Evolutionary conservation across 2,329 filamentous ascomycete genomes (phyloP).

Genomic region (Juglanconis sp.): DNA sequence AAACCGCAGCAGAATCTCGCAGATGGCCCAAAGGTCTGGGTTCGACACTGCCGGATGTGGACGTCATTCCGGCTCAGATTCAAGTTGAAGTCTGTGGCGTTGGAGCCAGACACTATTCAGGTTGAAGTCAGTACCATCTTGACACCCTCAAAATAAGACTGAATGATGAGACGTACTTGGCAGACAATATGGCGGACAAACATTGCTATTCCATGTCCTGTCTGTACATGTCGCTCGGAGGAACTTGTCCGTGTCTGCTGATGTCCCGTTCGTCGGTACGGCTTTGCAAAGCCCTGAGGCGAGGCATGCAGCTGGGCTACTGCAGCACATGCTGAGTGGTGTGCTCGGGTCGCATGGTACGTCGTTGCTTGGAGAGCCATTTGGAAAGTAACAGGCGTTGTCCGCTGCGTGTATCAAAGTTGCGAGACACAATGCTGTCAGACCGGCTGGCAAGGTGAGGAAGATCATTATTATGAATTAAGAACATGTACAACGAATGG

Average conservation of each 20-base stretch:
- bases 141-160: neutral
- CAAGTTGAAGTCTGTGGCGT: neutral
- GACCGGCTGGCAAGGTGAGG: conserved; percentile 2
- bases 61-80: neutral
- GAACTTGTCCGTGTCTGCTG: neutral
- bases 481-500: neutral
- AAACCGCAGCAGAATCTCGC: conserved; percentile 2
- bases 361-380: conserved; percentile 5
- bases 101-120: neutral
- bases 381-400: neutral
- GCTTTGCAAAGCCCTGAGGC: conserved; percentile 10
- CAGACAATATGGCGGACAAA: conserved; percentile 6
- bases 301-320: conserved; percentile 3
- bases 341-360: conserved; percentile 3
- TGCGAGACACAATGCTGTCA: conserved; percentile 7
- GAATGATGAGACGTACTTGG: neutral
- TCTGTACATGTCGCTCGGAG: conserved; percentile 10
- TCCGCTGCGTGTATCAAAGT: conserved; percentile 2
- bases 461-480: conserved; percentile 5
- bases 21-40: neutral
- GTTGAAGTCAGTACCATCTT: neutral
- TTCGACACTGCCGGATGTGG: conserved; percentile 4
- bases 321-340: conserved; percentile 7
- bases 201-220: neutral
- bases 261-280: neutral